Percentiles rank a stretch among this genome's conserved stretches.
phyloP scores from a whole-genome alignment of 345 rosid species.

The Clausena lansium region DNA sequence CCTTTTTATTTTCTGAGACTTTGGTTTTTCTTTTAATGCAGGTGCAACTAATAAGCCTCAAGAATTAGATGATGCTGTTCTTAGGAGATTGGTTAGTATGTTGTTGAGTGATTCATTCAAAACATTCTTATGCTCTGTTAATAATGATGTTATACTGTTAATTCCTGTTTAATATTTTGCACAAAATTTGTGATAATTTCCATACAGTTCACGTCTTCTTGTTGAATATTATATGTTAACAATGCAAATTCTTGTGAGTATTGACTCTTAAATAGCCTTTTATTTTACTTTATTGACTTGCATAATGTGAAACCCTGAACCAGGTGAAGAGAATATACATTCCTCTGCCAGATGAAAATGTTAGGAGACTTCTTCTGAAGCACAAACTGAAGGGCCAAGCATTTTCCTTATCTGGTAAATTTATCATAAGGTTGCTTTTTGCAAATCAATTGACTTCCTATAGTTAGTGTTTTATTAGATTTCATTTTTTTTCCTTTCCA shows the following conservation, averaged over 20 bases:
- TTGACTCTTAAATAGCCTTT: background rate
- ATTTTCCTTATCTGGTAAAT: conserved; percentile 70
- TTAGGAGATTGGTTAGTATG: conserved; percentile 79
- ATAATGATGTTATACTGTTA: background rate
- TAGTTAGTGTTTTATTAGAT: background rate
- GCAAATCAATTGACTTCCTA: background rate
- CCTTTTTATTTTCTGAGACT: conserved; percentile 8
- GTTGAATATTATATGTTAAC: background rate
- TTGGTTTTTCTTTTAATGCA: conserved; percentile 30
- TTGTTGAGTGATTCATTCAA: background rate
- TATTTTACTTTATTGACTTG: conserved; percentile 5
- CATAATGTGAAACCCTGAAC: conserved; percentile 17
- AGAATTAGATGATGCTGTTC: conserved; percentile 95
- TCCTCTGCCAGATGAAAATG: conserved; percentile 77
- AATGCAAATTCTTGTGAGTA: background rate
- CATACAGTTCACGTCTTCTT: background rate
- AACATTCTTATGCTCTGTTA: background rate
- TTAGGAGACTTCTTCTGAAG: conserved; percentile 69
- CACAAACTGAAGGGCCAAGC: conserved; percentile 75
- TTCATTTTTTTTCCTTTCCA: too few relatives aligned
- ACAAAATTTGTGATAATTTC: background rate
- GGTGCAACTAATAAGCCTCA: conserved; percentile 99
- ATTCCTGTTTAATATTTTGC: background rate
- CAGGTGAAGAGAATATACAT: conserved; percentile 96
- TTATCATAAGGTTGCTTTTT: background rate